Evolutionary conservation across 352 stramenopile species (phyloP), one percentile per base, ranked within the genome.

Genomic region (Globisporangium cystogenes): DNA sequence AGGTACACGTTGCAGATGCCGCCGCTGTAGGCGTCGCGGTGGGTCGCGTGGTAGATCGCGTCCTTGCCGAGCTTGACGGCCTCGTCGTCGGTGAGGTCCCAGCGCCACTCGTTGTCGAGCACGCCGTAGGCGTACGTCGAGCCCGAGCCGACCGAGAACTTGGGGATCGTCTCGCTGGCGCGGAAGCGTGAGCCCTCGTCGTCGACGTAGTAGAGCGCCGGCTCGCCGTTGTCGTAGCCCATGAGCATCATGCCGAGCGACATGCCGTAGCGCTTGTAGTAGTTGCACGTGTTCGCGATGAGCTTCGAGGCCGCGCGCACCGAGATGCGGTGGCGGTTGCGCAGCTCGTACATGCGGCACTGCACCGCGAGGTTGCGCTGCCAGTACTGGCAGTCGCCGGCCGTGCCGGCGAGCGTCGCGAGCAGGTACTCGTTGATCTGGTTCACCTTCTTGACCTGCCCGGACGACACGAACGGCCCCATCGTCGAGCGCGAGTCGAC

Each of bases 381-480:
- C 97, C 97, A 99, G 69, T 98, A 99, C 64, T 97, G 95, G 67
- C 98, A 99, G 77, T 99, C 98, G 18, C 96, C 97, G 29, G 98
- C 98, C 52, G 96, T 96, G 23, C 98, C 98, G 18, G 98, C 97
- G 74, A 99, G 97, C 43, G 98, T 99, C 40, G 96, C 97, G 1
- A 99, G 76, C 40, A 99, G 95, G 68, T 99, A 99, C 24, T 98
- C 96, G 78, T 99, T 99, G 77, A 99, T 99, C 74, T 98, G 91
- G 77, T 99, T 99, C 18, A 99, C 86, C 78, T 99, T 99, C 69
- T 99, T 98, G 27, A 99, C 97, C 37, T 97, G 97, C 24, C 96
- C 89, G 27, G 96, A 99, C 10, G 96, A 93, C 45, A 99, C 98
- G 89, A 99, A 99, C 33, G 94, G 80, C 10, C 98, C 98, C 90